Percentiles rank a stretch among this genome's conserved stretches.
phyloP scores from a whole-genome alignment of 768 basidiomycete genomes.

The Hysterangium stoloniferum region DNA sequence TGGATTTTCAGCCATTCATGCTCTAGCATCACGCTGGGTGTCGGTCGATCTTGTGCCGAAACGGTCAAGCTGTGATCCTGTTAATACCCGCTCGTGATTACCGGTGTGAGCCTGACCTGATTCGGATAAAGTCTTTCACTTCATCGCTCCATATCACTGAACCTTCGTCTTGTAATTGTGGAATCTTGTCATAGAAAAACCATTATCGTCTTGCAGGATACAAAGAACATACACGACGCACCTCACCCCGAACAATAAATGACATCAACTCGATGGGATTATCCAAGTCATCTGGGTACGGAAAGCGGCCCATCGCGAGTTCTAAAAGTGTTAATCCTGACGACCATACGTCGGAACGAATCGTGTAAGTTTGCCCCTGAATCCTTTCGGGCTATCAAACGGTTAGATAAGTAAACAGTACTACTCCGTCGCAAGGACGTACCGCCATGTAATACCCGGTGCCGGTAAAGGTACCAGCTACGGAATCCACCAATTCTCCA shows the following conservation, averaged over 20 bases:
- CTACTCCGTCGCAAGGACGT: constrained; percentile 25
- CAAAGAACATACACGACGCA: constrained; percentile 26
- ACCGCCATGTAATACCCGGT: constrained; percentile 99
- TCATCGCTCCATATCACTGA: constrained; percentile 60
- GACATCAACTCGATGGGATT: constrained; percentile 93
- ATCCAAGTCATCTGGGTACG: constrained; percentile 79
- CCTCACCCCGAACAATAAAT: constrained; percentile 78
- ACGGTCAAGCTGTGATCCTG: constrained; percentile 73
- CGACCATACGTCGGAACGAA: constrained; percentile 97
- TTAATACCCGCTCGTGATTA: too few relatives aligned
- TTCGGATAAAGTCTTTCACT: constrained; percentile 88
- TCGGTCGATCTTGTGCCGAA: constrained; percentile 60
- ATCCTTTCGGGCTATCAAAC: constrained; percentile 80
- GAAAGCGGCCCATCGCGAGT: constrained; percentile 89
- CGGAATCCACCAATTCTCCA: constrained; percentile 84
- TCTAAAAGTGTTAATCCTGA: constrained; percentile 92
- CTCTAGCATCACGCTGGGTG: constrained; percentile 71
- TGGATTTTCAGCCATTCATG: constrained; percentile 77
- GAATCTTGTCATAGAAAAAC: constrained; percentile 43
- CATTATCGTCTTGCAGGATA: constrained; percentile 13
- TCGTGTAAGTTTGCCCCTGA: constrained; percentile 84
- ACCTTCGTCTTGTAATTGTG: constrained; percentile 72
- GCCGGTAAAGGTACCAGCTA: constrained; percentile 95
- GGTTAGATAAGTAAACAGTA: constrained; percentile 10
- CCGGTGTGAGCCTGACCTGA: constrained; percentile 49